A percentile compares a stretch with the other conserved stretches of the same genome.
phyloP scores from a whole-genome alignment of 23 red algal genomes.

The Gracilaria gracilis region DNA sequence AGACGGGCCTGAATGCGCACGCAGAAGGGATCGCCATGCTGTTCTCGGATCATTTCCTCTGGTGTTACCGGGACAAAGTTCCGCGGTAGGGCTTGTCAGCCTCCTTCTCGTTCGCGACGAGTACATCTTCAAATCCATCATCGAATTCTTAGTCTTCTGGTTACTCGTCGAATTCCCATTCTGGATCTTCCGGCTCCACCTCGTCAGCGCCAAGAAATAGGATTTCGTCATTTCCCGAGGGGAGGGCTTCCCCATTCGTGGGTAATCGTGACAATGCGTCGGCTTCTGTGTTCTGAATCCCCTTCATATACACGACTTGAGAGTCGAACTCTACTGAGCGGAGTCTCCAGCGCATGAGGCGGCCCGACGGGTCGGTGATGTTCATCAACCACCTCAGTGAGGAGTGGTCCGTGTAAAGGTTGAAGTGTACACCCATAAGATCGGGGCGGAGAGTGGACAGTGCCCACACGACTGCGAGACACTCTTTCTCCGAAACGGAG shows the following conservation, averaged over 20 bases:
- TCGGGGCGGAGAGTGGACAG: constrained; percentile 23
- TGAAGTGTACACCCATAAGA: constrained; percentile 11
- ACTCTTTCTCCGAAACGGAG: constrained; percentile 36
- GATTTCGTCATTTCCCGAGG: not conserved
- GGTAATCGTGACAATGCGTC: constrained; percentile 17
- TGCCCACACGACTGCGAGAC: constrained; percentile 32
- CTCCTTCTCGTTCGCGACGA: not conserved
- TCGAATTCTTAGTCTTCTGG: too few species aligned
- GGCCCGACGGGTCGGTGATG: constrained; percentile 16
- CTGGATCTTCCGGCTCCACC: too few species aligned
- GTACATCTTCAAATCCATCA: not conserved
- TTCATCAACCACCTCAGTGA: constrained; percentile 42
- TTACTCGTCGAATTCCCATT: too few species aligned
- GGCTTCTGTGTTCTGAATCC: not conserved
- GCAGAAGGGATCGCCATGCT: not conserved
- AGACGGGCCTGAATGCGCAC: not conserved
- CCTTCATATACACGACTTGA: constrained; percentile 31
- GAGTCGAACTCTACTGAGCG: constrained; percentile 33
- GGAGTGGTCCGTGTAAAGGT: constrained; percentile 34
- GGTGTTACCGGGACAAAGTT: not conserved
- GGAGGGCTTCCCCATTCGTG: not conserved
- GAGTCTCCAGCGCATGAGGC: constrained; percentile 34
- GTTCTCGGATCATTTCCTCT: not conserved
- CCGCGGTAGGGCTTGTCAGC: not conserved
- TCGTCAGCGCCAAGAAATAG: not conserved